phyloP scores from a whole-genome alignment of 148 eudicot species.

The Vaccinium vitisidaea region DNA sequence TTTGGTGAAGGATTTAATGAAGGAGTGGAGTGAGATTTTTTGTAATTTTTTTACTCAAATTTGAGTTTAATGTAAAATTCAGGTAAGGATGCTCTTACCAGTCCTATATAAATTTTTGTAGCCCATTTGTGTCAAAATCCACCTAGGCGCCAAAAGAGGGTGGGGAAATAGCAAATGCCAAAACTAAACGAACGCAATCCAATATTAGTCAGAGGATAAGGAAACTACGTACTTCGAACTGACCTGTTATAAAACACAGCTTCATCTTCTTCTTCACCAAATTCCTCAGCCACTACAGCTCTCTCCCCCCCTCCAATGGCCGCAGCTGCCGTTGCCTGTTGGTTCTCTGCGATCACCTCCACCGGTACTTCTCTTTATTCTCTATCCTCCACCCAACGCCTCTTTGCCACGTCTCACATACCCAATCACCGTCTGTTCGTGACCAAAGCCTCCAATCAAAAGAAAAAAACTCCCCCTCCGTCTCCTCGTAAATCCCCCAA shows the following conservation, averaged over 20 bases:
- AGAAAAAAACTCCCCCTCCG: neutral
- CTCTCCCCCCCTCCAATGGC: conserved; percentile 26
- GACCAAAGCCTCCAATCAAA: conserved; percentile 24
- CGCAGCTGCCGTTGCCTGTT: conserved; percentile 32
- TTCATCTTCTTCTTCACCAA: neutral
- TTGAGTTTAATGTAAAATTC: too few species aligned
- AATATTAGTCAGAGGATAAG: neutral
- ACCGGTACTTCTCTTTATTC: conserved; percentile 26
- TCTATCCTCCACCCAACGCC: conserved; percentile 29
- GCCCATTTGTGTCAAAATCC: too few species aligned
- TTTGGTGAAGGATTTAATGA: too few species aligned
- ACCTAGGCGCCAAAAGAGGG: neutral
- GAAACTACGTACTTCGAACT: neutral
- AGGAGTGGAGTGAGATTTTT: too few species aligned
- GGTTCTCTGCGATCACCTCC: conserved; percentile 27
- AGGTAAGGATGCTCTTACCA: too few species aligned
- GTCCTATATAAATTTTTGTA: too few species aligned
- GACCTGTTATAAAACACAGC: neutral
- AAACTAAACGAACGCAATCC: neutral
- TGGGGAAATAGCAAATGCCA: neutral
- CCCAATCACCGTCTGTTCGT: conserved; percentile 10
- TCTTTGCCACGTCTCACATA: conserved; percentile 16
- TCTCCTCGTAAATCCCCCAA: conserved; percentile 15
- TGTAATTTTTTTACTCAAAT: too few species aligned
- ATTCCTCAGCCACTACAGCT: neutral